Evolutionary conservation across 2,329 filamentous ascomycete genomes (phyloP).

Genomic region (Fusarium aywerte): DNA sequence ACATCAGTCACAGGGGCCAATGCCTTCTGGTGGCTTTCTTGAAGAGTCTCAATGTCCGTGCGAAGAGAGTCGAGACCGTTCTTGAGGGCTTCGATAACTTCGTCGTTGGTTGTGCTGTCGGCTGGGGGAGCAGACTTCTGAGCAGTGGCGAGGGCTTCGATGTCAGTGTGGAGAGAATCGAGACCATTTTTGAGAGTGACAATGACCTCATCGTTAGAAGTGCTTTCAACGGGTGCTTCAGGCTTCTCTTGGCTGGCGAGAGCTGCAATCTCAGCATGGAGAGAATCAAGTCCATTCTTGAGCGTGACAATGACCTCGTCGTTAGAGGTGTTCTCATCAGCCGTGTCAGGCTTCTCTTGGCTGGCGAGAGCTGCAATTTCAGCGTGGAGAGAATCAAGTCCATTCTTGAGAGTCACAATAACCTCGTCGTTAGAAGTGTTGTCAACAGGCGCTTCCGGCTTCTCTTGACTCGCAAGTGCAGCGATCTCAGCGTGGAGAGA

Average conservation of each 20-base stretch:
- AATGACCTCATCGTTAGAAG: slow-evolving; percentile 75
- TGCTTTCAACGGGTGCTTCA: slow-evolving; percentile 50
- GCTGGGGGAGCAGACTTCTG: slow-evolving; percentile 56
- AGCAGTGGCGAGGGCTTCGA: slow-evolving; percentile 73
- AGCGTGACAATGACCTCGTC: slow-evolving; percentile 88
- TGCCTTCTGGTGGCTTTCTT: slow-evolving; percentile 68
- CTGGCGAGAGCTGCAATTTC: slow-evolving; percentile 73
- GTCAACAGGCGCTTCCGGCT: slow-evolving; percentile 20
- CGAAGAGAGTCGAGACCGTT: slow-evolving; percentile 41
- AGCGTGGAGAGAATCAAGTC: slow-evolving; percentile 74
- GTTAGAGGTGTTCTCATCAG: slow-evolving; percentile 52
- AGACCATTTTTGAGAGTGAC: slow-evolving; percentile 83
- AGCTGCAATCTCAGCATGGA: slow-evolving; percentile 72
- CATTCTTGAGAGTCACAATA: slow-evolving; percentile 82
- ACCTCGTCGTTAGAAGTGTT: slow-evolving; percentile 74
- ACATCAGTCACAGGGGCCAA: slow-evolving; percentile 71
- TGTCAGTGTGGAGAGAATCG: slow-evolving; percentile 74
- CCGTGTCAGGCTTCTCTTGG: slow-evolving; percentile 57
- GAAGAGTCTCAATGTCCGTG: slow-evolving; percentile 56
- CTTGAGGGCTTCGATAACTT: slow-evolving; percentile 40
- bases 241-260: slow-evolving; percentile 68
- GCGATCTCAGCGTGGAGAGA: slow-evolving; percentile 75
- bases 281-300: slow-evolving; percentile 77
- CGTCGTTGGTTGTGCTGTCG: slow-evolving; percentile 36
- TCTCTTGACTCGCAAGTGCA: slow-evolving; percentile 69